phyloP scores from a whole-genome alignment of 257 asterid genomes.

The Haberlea rhodopensis region DNA sequence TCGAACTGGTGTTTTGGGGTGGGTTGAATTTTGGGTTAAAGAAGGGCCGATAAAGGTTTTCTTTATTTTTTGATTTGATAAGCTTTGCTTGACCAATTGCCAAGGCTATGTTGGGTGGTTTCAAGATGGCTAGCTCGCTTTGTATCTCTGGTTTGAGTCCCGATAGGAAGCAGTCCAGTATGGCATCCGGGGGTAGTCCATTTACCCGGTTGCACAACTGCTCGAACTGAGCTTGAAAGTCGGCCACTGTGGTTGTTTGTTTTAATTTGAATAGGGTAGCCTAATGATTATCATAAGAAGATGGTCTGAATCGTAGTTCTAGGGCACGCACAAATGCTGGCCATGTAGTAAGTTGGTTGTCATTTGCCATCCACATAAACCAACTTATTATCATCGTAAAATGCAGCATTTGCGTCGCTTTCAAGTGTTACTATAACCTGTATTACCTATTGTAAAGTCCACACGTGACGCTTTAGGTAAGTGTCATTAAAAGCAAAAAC shows the following conservation, averaged over 20 bases:
- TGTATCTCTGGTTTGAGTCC: background rate
- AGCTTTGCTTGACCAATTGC: background rate
- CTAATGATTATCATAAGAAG: background rate
- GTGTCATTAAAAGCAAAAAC: no score
- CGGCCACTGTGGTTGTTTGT: background rate
- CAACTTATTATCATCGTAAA: no score
- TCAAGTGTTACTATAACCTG: no score
- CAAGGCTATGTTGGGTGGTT: background rate
- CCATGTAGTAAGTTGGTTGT: conserved; percentile 2
- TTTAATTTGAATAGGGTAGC: background rate
- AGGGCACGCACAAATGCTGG: background rate
- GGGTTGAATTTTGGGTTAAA: background rate
- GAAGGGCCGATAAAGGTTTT: background rate
- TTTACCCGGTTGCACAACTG: background rate
- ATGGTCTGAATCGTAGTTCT: background rate
- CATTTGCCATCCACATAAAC: background rate
- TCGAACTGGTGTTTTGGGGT: background rate
- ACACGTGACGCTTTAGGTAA: no score
- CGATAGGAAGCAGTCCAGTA: background rate
- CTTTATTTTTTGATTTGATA: background rate
- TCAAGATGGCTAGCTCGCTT: background rate
- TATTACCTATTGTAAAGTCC: no score
- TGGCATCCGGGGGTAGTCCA: background rate
- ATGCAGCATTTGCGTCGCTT: no score
- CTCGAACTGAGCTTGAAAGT: background rate